These are phyloP conservation scores for Diphasiastrum complanatum DNA, from an alignment of 83 land plant genomes.

Conservation along the genomic window DNA sequence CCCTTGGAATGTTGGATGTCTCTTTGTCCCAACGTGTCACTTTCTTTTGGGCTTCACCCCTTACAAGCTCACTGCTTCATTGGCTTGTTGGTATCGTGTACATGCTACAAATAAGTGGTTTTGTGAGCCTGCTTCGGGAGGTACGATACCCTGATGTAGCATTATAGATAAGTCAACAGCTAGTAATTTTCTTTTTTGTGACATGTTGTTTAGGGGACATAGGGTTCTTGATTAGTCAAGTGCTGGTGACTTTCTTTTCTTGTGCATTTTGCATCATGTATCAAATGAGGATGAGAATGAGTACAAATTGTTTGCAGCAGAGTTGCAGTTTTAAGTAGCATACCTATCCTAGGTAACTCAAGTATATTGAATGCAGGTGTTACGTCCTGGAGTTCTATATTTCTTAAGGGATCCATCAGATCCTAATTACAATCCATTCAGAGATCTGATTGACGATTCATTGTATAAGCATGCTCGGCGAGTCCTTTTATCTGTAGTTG, in stretches of 20 bases:
- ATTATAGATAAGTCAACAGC: too few relatives aligned
- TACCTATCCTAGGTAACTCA: too few relatives aligned
- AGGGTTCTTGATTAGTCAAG: too few relatives aligned
- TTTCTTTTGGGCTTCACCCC: slow-evolving; percentile 12
- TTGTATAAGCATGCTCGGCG: slow-evolving; percentile 96
- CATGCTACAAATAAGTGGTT: slow-evolving; percentile 13
- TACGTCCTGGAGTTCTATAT: slow-evolving; percentile 83
- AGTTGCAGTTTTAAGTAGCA: too few relatives aligned
- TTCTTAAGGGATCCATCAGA: slow-evolving; percentile 95
- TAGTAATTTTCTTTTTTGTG: too few relatives aligned
- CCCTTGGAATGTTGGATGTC: slow-evolving; percentile 3
- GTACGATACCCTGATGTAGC: too few relatives aligned
- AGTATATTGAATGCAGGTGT: slow-evolving; percentile 41
- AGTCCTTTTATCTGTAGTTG: slow-evolving; percentile 83
- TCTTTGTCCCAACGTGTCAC: slow-evolving; percentile 2
- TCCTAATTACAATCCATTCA: slow-evolving; percentile 98
- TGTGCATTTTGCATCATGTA: too few relatives aligned
- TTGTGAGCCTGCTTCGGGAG: slow-evolving; percentile 14
- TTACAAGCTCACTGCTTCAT: slow-evolving; percentile 15
- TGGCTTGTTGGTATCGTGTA: too few relatives aligned
- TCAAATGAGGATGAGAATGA: too few relatives aligned
- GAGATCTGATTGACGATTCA: slow-evolving; percentile 96
- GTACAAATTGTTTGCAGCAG: too few relatives aligned
- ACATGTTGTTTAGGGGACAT: too few relatives aligned
- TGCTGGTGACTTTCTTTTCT: too few relatives aligned